phyloP scores from a whole-genome alignment of 2,329 filamentous ascomycete genomes.

The Tricladium varicosporioides region DNA sequence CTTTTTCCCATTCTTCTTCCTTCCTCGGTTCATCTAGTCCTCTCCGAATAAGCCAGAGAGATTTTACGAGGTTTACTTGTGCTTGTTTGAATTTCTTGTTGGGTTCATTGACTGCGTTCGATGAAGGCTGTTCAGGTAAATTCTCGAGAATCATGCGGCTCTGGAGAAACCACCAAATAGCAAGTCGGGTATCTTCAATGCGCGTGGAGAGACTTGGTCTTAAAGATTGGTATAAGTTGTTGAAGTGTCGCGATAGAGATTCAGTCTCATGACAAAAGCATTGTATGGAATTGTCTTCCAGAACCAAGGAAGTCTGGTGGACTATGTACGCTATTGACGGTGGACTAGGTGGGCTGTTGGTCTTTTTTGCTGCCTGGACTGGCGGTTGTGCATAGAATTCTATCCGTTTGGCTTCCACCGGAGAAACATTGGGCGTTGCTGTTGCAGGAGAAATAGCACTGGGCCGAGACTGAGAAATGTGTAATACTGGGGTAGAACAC shows the following conservation, averaged over 20 bases:
- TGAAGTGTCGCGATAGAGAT: neutral
- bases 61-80: conserved; percentile 78
- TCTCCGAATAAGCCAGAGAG: conserved; percentile 70
- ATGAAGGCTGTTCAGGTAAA: conserved; percentile 54
- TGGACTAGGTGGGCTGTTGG: no score
- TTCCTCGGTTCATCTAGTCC: neutral
- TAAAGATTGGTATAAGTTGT: neutral
- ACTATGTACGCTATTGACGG: no score
- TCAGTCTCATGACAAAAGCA: neutral
- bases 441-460: no score
- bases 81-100: conserved; percentile 65
- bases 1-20: neutral
- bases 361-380: no score
- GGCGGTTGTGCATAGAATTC: no score
- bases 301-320: no score
- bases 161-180: conserved; percentile 83
- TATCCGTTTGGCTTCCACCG: no score
- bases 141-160: conserved; percentile 72
- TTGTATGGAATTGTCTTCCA: no score
- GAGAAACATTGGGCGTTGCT: no score
- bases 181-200: conserved; percentile 64
- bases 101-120: conserved; percentile 39
- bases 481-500: no score
- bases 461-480: no score
- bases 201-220: neutral